Evolutionary conservation across 139 green algal genomes (phyloP).

Genomic region (Protoeuglena noctilucae): DNA sequence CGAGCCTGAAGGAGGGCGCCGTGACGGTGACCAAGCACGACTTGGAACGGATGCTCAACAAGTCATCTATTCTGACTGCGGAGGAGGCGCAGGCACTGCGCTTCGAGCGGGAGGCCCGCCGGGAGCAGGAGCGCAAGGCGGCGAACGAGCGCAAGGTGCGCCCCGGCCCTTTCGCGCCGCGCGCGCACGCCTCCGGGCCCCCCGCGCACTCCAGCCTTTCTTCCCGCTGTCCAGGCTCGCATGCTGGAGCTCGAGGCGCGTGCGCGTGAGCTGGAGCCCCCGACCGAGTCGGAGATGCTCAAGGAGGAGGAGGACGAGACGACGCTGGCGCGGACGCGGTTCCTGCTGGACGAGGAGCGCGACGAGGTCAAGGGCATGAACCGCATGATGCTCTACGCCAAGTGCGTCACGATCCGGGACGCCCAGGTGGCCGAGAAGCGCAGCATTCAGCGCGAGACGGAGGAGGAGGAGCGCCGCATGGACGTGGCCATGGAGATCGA

Average conservation of each 20-base stretch:
- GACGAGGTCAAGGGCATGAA: conserved; percentile 80
- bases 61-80: conserved; percentile 32
- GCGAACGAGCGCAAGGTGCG: conserved; percentile 35
- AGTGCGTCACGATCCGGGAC: conserved; percentile 69
- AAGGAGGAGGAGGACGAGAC: conserved; percentile 17
- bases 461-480: conserved; percentile 33
- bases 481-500: conserved; percentile 76
- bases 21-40: conserved; percentile 8
- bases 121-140: conserved; percentile 16
- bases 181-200: background rate
- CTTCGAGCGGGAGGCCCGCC: conserved; percentile 12
- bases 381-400: conserved; percentile 74
- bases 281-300: conserved; percentile 43
- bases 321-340: background rate
- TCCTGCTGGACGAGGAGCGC: conserved; percentile 48
- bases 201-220: background rate
- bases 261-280: conserved; percentile 27
- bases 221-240: too few species aligned
- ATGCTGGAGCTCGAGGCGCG: conserved; percentile 43
- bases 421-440: conserved; percentile 60
- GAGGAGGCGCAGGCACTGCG: conserved; percentile 34
- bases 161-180: background rate
- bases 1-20: background rate
- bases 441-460: conserved; percentile 38
- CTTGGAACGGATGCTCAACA: conserved; percentile 43